A percentile compares a stretch with the other conserved stretches of the same genome.
phyloP scores from a whole-genome alignment of 2,329 filamentous ascomycete species.

The Sclerotinia trifoliorum region DNA sequence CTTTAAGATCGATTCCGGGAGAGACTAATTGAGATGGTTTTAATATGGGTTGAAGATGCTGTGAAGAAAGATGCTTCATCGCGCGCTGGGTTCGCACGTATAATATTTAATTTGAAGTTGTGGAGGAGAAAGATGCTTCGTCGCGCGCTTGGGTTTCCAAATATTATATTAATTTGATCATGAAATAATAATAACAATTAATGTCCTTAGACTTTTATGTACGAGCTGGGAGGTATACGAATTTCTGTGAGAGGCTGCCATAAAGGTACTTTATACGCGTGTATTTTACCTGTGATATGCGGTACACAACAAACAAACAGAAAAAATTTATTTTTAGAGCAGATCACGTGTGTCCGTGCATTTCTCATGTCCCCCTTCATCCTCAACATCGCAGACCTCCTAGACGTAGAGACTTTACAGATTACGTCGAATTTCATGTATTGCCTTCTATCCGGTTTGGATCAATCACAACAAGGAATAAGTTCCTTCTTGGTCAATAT shows the following conservation, averaged over 20 bases:
- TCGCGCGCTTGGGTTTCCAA: too few species aligned
- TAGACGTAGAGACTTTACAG: background rate
- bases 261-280: background rate
- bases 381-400: background rate
- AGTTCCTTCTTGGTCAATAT: too few species aligned
- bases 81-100: too few species aligned
- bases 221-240: background rate
- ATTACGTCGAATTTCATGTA: background rate
- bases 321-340: background rate
- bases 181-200: background rate
- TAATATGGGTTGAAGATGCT: background rate
- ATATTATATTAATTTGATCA: too few species aligned
- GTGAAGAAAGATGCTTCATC: background rate
- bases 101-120: too few species aligned
- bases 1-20: too few species aligned
- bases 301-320: background rate
- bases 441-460: background rate
- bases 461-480: too few species aligned
- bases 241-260: background rate
- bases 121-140: background rate
- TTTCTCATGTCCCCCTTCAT: background rate
- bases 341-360: background rate
- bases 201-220: background rate
- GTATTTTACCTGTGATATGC: background rate
- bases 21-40: too few species aligned